phyloP scores from a whole-genome alignment of 1,284 basidiomycete species.

The Pyrrhoderma noxium region DNA sequence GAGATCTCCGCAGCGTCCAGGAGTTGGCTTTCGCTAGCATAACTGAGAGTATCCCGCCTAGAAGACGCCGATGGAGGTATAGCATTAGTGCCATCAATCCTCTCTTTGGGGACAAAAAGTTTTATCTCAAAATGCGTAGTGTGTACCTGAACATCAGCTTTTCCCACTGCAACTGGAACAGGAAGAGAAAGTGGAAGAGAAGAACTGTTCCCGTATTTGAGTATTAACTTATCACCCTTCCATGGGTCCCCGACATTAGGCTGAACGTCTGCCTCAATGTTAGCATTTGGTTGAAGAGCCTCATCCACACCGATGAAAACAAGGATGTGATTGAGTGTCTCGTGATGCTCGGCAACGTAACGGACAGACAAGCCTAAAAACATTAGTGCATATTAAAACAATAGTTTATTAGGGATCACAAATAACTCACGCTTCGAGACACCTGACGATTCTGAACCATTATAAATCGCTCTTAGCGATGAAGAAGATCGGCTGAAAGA shows the following conservation, averaged over 20 bases:
- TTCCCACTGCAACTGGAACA: conserved; percentile 49
- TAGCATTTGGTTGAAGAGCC: conserved; percentile 15
- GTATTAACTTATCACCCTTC: conserved; percentile 47
- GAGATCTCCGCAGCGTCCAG: conserved; percentile 65
- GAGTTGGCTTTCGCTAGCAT: conserved; percentile 36
- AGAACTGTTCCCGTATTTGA: conserved; percentile 48
- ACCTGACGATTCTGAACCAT: background rate
- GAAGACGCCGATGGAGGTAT: background rate
- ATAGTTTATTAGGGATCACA: conserved; percentile 8
- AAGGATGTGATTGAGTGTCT: conserved; percentile 69
- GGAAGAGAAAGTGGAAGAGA: conserved; percentile 63
- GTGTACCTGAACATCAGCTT: conserved; percentile 49
- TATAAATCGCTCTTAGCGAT: conserved; percentile 12
- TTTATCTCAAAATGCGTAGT: conserved; percentile 68
- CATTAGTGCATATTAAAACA: conserved; percentile 4
- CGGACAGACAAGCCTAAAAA: conserved; percentile 44
- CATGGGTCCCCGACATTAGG: conserved; percentile 27
- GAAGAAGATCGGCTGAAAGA: conserved; percentile 23
- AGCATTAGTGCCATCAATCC: conserved; percentile 12
- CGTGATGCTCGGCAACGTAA: conserved; percentile 81
- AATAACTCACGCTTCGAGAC: conserved; percentile 13
- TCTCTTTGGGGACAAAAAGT: conserved; percentile 21
- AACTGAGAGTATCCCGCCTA: conserved; percentile 15
- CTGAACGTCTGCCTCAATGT: conserved; percentile 24
- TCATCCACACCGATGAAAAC: conserved; percentile 42